Evolutionary conservation across 2,329 filamentous ascomycete genomes (phyloP), one percentile per base, ranked within the genome.

Genomic region (Kalaharituber pfeilii): DNA sequence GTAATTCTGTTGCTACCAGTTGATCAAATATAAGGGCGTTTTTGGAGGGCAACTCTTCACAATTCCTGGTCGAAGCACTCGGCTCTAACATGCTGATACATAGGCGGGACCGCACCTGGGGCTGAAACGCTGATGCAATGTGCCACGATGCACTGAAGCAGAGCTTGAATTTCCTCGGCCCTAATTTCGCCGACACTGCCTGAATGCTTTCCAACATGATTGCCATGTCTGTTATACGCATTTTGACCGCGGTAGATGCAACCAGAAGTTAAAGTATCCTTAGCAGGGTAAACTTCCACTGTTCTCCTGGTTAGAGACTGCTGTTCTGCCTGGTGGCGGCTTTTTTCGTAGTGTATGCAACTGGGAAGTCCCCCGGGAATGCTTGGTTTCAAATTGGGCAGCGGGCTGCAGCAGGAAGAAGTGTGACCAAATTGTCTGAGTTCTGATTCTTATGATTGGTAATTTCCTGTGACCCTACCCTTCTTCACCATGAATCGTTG

Each of bases 381-480:
- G 30, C 11, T n/a, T n/a, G 11, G 30, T n/a, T n/a, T 11, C n/a
- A 36, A 36, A 36, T 36, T n/a, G 11, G 13, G 20, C 7, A 1
- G 33, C 33, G 33, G 33, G 20, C 33, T 39, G 20, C 33, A 39
- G 20, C 33, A 1, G 33, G 33, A 1, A n/a, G 33, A 39, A 18
- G 33, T 39, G 8, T 33, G 8, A 8, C 29, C 8, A 8, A 47
- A 47, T 47, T 8, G 8, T 15, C 11, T 15, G 44, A 49, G n/a
- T 15, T 15, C 22, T 24, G 13, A 29, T 24, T 20, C 13, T 54
- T 42, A 30, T 45, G 36, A 45, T 49, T 50, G 49, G 27, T 49
- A 49, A 39, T 29, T 58, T 49, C 56, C 54, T 30, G 39, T 56
- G 36, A 27, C 51, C 33, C 47, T 50, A 28, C 39, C 56, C 53